Evolutionary conservation across 2,329 filamentous ascomycete species (phyloP).

Genomic region (Rhynchosporium graminicola): DNA sequence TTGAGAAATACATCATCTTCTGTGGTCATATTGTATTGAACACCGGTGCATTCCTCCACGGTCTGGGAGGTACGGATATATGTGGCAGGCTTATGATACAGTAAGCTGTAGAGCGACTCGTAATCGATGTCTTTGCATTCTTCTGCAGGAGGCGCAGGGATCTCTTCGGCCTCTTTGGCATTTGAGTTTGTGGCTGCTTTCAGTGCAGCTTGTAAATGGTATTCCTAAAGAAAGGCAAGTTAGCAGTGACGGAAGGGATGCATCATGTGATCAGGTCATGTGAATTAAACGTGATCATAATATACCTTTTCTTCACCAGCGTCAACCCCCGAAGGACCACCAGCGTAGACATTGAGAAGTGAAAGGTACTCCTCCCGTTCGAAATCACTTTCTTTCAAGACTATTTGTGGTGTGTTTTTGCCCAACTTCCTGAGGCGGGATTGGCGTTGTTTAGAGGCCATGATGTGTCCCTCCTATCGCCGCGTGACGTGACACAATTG

Average conservation of each 20-base stretch:
- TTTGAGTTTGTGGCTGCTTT: constrained; percentile 29
- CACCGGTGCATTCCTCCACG: constrained; percentile 90
- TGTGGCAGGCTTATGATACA: constrained; percentile 81
- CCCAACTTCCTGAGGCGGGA: constrained; percentile 60
- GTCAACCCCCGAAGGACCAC: constrained; percentile 83
- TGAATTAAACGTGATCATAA: constrained; percentile 25
- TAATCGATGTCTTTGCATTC: constrained; percentile 71
- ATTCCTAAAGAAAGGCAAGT: constrained; percentile 36
- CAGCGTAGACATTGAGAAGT: constrained; percentile 75
- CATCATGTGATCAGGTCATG: constrained; percentile 29
- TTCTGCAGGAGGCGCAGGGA: constrained; percentile 65
- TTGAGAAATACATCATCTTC: constrained; percentile 87
- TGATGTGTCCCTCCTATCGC: constrained; percentile 18
- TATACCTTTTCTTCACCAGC: constrained; percentile 86
- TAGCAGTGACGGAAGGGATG: constrained; percentile 16
- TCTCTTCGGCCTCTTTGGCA: constrained; percentile 43
- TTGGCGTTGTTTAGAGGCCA: constrained; percentile 30
- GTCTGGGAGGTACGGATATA: constrained; percentile 99
- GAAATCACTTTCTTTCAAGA: constrained; percentile 89
- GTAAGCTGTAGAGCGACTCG: constrained; percentile 80
- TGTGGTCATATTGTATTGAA: constrained; percentile 90
- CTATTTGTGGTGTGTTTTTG: constrained; percentile 34
- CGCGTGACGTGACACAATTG: constrained; percentile 17
- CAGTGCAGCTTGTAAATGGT: constrained; percentile 42
- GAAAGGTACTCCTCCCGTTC: constrained; percentile 76